Percentiles rank a stretch among this genome's conserved stretches.
phyloP scores from a whole-genome alignment of 768 basidiomycete species.

The Fomitopsis pulvina region DNA sequence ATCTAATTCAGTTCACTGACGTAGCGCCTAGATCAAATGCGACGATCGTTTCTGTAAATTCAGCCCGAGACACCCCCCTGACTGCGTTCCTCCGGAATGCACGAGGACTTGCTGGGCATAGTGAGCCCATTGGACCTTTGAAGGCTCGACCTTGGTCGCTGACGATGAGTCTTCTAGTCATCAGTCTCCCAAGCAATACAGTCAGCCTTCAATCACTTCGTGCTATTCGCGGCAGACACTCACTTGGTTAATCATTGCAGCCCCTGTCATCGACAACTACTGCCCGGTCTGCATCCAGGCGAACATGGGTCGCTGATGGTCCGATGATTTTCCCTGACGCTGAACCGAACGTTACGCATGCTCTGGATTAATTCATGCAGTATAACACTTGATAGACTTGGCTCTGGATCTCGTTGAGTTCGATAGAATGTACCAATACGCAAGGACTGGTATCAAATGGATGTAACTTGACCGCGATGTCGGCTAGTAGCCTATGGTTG shows the following conservation, averaged over 20 bases:
- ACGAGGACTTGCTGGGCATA: constrained; percentile 68
- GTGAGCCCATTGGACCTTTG: constrained; percentile 35
- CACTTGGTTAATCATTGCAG: constrained; percentile 9
- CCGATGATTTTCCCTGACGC: too few relatives aligned
- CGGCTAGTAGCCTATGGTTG: not conserved
- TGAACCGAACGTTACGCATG: too few relatives aligned
- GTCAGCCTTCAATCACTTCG: constrained; percentile 33
- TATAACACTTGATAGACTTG: not conserved
- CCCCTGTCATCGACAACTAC: constrained; percentile 23
- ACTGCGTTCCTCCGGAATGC: constrained; percentile 54
- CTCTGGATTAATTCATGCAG: not conserved
- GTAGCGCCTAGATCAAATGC: constrained; percentile 51
- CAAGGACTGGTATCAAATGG: not conserved
- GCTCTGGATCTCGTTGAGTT: not conserved
- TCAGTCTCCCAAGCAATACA: constrained; percentile 64
- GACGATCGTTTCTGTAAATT: constrained; percentile 64
- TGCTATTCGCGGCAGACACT: constrained; percentile 7
- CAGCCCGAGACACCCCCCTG: constrained; percentile 52
- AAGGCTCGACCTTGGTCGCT: constrained; percentile 17
- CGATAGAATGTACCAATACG: not conserved
- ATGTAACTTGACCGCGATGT: not conserved
- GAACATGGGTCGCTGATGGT: constrained; percentile 4
- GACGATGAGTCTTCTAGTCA: constrained; percentile 37
- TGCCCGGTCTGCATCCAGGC: constrained; percentile 22
- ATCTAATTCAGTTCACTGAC: constrained; percentile 17